Evolutionary conservation across 1,284 basidiomycete genomes (phyloP), one percentile per base, ranked within the genome.

Genomic region (Ganoderma leucocontextum): DNA sequence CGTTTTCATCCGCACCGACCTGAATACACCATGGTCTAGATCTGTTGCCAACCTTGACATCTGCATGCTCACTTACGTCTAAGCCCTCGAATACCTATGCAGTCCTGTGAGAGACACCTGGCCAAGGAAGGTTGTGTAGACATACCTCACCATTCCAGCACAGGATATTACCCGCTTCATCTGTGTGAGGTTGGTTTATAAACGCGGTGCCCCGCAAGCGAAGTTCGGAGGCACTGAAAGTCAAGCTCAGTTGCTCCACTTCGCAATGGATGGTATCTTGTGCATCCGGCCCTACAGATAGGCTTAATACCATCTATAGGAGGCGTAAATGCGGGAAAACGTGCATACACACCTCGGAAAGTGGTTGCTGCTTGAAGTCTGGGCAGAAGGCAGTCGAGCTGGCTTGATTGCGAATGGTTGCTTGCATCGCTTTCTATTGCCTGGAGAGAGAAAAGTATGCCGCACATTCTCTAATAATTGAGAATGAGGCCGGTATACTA

Each of bases 111-210:
- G 49, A 25, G 17, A 12, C 15, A 22, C 4, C 25, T 19, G 3
- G 17, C 2, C 33, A 44, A 69, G 35, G 60, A 53, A 35, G 62
- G 42, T 60, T 62, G 33, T 15, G 8, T 25, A 7, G 29, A 81
- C 85, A 71, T 73, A 92, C 94, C 84, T 97, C 95, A 68, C 95
- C 95, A 78, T 97, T 97, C 94, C 94, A 97, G 73, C 93, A 96
- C 22, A 97, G 79, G 2, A 95, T 78, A 70, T 92, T 87, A 4
- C 86, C 89, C 15, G 79, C 74, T 15, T 79, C 78, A 64, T 78
- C 73, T 6, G 72, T 64, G 65, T 96, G 90, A n/a, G 96, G 96
- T 77, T 98, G 96, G 0, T 85, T 76, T 2, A 95, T 82, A 0
- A 86, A 82, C 10, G 73, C 69, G 9, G 85, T 78, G 0, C 96